Evolutionary conservation across 371 early-diverging fungal species (phyloP).

Genomic region (Circinella umbellata): DNA sequence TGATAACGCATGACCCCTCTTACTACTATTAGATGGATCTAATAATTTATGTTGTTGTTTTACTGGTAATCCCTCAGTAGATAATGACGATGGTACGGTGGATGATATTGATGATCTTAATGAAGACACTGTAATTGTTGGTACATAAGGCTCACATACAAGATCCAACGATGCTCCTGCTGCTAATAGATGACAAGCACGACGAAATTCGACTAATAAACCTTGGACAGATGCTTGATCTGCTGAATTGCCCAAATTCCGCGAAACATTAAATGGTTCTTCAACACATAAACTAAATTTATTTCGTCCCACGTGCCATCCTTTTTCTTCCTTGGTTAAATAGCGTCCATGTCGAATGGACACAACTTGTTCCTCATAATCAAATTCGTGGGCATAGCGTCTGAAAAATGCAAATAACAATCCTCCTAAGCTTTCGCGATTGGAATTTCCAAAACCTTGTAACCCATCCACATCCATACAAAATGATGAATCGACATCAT

Average conservation of each 20-base stretch:
- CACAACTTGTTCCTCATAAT: constrained; percentile 78
- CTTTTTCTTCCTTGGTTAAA: constrained; percentile 79
- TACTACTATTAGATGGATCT: not conserved
- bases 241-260: constrained; percentile 90
- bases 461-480: constrained; percentile 67
- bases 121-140: not conserved
- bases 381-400: constrained; percentile 78
- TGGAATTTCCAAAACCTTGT: constrained; percentile 68
- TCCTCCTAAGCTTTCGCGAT: constrained; percentile 76
- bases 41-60: not conserved
- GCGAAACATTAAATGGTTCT: constrained; percentile 82
- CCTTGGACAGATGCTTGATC: constrained; percentile 79
- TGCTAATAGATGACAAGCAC: constrained; percentile 57
- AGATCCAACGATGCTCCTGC: constrained; percentile 38
- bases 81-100: not conserved
- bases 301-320: constrained; percentile 63
- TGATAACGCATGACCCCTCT: not conserved
- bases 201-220: constrained; percentile 74
- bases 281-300: constrained; percentile 81
- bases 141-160: constrained; percentile 31
- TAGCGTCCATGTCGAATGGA: constrained; percentile 78
- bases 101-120: not conserved
- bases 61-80: not conserved
- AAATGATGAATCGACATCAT: constrained; percentile 40
- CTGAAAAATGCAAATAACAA: constrained; percentile 87